Percentiles rank a stretch among this genome's conserved stretches.
phyloP scores from a whole-genome alignment of 2,329 filamentous ascomycete genomes.

The Ophiostoma piceae region DNA sequence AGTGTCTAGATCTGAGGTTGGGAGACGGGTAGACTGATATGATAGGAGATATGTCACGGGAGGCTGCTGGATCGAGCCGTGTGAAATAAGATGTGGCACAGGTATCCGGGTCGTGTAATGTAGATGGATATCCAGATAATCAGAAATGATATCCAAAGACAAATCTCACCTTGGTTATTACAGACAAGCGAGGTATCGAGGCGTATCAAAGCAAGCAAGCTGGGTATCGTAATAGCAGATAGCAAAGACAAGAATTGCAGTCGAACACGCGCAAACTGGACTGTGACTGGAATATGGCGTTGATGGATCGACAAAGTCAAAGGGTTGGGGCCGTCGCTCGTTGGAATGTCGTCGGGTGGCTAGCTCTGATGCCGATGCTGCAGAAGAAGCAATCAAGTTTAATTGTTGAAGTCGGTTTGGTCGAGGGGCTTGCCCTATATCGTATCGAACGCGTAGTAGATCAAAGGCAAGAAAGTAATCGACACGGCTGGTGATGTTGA shows the following conservation, averaged over 20 bases:
- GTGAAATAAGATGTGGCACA: background rate
- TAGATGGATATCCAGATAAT: no score
- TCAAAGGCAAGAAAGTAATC: background rate
- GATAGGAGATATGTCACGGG: background rate
- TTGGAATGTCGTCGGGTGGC: conserved; percentile 9
- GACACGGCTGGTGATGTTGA: background rate
- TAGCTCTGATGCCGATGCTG: background rate
- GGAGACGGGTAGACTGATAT: no score
- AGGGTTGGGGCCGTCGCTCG: background rate
- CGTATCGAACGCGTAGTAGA: conserved; percentile 4
- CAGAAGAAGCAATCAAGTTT: background rate
- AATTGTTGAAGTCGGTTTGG: no score
- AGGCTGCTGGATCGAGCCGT: background rate
- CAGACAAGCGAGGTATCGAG: background rate
- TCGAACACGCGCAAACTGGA: background rate
- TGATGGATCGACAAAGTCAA: background rate
- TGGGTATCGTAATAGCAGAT: background rate
- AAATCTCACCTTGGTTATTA: background rate
- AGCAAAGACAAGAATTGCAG: background rate
- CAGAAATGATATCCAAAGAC: background rate
- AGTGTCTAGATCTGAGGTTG: background rate
- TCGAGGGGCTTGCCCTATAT: conserved; percentile 13
- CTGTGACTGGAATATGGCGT: background rate
- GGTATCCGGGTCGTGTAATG: background rate
- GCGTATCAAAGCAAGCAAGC: background rate